Evolutionary conservation across 2,329 filamentous ascomycete genomes (phyloP), one percentile per base, ranked within the genome.

Genomic region (Dothideomycetes sp.): DNA sequence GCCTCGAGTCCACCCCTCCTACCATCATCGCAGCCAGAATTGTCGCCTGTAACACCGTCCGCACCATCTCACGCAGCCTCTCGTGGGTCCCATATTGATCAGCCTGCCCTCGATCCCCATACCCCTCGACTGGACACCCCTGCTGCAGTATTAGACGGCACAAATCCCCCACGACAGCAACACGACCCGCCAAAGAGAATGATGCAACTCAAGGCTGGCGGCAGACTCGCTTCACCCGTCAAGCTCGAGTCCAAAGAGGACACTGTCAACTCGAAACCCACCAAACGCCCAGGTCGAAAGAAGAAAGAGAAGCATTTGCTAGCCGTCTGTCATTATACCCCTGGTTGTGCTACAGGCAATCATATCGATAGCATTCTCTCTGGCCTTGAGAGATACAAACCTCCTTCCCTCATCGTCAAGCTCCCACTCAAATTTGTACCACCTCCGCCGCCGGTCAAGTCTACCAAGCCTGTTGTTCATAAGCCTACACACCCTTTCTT

Each of bases 401-500:
- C 32, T 14, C 33, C 35, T 12, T 27, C 22, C 7, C 22, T 12
- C 12, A 12, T 27, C 7, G 12, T 12, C 7, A 7, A 27, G 12
- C 22, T 12, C 12, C 22, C 22, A 27, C n/a, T n/a, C 16, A 40
- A 35, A 16, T 32, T 27, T 36, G 3, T 19, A 5, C 32, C 36
- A 12, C 34, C 38, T 31, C 19, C 37, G 30, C 34, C 51, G 17
- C 31, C 43, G 27, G 61, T 59, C 45, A 47, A 53, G 47, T 40
- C 48, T 35, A 49, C 50, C 11, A 53, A 57, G 45, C 38, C 50
- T 37, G 51, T 49, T 12, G 50, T 59, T 32, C 48, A 56, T 5
- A 77, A 73, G 49, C 49, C 64, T 1, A 72, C 74, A 0, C 79
- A 87, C 58, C 81, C 82, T 0, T 84, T 87, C 53, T 87, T 87